Percentiles rank a stretch among this genome's conserved stretches.
Evolutionary conservation across 177 flowering plant species (phyloP).

Genomic region (Telopea speciosissima): DNA sequence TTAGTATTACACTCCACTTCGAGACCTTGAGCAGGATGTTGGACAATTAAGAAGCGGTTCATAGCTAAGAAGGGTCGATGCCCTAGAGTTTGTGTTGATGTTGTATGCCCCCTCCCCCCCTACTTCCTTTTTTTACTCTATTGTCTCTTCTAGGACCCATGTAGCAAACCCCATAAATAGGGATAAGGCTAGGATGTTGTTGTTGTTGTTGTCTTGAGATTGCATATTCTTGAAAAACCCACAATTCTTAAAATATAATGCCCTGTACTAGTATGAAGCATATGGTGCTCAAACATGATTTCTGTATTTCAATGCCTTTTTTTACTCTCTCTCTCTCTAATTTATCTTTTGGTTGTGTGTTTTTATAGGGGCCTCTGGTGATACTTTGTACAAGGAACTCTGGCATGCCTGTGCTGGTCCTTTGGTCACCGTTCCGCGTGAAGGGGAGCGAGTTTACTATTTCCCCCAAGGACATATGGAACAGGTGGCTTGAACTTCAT

Average conservation of each 20-base stretch:
- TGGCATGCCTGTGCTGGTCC: constrained; percentile 99
- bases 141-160: too few species aligned
- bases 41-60: too few species aligned
- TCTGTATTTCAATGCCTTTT: background rate
- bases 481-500: constrained; percentile 48
- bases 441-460: constrained; percentile 85
- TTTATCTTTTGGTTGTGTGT: background rate
- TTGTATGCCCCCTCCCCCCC: too few species aligned
- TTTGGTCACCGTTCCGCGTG: constrained; percentile 74
- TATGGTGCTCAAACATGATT: background rate
- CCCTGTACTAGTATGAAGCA: background rate
- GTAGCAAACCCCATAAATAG: too few species aligned
- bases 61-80: too few species aligned
- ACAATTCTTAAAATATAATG: background rate
- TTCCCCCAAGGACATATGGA: constrained; percentile 98
- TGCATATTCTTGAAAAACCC: background rate
- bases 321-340: background rate
- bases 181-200: too few species aligned
- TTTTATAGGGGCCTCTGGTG: constrained; percentile 34
- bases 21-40: too few species aligned
- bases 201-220: background rate
- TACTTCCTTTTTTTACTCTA: too few species aligned
- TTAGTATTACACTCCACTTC: too few species aligned
- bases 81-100: too few species aligned
- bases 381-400: constrained; percentile 65